phyloP scores from a whole-genome alignment of 202 grass and related monocot species.

The Saccharum hybrid region DNA sequence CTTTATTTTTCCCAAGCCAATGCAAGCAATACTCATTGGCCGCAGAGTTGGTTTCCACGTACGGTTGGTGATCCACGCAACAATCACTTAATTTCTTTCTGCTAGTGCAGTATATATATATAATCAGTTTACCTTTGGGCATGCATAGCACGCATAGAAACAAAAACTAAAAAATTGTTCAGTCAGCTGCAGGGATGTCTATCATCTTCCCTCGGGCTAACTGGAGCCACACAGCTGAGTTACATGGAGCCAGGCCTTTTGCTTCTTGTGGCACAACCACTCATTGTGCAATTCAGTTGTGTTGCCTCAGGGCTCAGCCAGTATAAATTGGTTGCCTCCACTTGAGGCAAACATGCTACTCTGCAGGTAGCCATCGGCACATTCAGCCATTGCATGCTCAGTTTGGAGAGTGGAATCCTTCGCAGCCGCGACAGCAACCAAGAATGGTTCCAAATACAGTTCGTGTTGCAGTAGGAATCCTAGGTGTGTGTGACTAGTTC shows the following conservation, averaged over 20 bases:
- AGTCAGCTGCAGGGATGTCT: neutral
- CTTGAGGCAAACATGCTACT: slow-evolving; percentile 14
- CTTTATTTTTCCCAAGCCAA: neutral
- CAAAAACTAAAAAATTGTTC: neutral
- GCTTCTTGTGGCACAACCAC: neutral
- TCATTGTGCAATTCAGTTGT: slow-evolving; percentile 24
- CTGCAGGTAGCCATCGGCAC: neutral
- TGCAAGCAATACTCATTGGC: neutral
- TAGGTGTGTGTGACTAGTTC: slow-evolving; percentile 9
- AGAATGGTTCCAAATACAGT: slow-evolving; percentile 43
- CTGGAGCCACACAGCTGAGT: slow-evolving; percentile 12
- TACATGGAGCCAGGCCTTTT: neutral
- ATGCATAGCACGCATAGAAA: neutral
- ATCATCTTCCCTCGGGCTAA: neutral
- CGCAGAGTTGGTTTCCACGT: neutral
- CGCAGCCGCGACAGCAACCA: neutral
- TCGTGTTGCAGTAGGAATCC: slow-evolving; percentile 44
- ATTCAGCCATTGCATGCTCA: neutral
- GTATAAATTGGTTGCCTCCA: slow-evolving; percentile 36
- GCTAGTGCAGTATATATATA: neutral
- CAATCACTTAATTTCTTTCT: neutral
- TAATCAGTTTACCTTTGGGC: neutral
- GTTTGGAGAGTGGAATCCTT: neutral
- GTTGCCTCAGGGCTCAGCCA: neutral
- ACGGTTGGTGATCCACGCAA: neutral